Evolutionary conservation across 495 filamentous ascomycete species (phyloP).

Genomic region (Penicillium taxi): DNA sequence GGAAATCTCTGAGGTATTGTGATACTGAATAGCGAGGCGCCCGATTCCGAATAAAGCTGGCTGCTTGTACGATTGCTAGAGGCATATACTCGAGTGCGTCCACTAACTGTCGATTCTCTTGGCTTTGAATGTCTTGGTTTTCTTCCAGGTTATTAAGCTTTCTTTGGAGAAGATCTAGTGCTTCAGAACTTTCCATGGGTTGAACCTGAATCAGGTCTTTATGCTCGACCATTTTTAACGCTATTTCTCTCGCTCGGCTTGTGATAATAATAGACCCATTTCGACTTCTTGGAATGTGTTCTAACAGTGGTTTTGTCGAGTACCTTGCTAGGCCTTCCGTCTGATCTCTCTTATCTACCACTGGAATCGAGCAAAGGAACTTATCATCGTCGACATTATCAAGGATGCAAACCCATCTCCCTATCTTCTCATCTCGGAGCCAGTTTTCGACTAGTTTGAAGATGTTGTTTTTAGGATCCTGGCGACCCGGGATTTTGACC

Average conservation of each 20-base stretch:
- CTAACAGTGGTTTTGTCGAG: neutral
- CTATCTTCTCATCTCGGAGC: neutral
- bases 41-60: slow-evolving; percentile 33
- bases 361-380: slow-evolving; percentile 13
- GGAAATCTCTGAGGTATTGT: slow-evolving; percentile 32
- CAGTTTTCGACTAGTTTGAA: neutral
- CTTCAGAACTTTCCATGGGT: slow-evolving; percentile 25
- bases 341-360: neutral
- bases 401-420: neutral
- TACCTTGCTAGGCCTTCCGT: neutral
- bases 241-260: slow-evolving; percentile 21
- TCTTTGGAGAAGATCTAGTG: slow-evolving; percentile 7
- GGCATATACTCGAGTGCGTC: neutral
- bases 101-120: neutral
- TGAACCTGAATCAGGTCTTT: slow-evolving; percentile 31
- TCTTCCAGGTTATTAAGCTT: slow-evolving; percentile 7
- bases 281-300: neutral
- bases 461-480: neutral
- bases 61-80: slow-evolving; percentile 24
- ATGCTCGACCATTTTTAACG: slow-evolving; percentile 20
- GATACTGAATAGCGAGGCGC: slow-evolving; percentile 6
- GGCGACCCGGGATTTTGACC: neutral
- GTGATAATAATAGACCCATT: slow-evolving; percentile 27
- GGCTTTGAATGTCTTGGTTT: slow-evolving; percentile 5
- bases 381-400: slow-evolving; percentile 8